Evolutionary conservation across 1,284 basidiomycete species (phyloP).

Genomic region (Ganoderma leucocontextum): DNA sequence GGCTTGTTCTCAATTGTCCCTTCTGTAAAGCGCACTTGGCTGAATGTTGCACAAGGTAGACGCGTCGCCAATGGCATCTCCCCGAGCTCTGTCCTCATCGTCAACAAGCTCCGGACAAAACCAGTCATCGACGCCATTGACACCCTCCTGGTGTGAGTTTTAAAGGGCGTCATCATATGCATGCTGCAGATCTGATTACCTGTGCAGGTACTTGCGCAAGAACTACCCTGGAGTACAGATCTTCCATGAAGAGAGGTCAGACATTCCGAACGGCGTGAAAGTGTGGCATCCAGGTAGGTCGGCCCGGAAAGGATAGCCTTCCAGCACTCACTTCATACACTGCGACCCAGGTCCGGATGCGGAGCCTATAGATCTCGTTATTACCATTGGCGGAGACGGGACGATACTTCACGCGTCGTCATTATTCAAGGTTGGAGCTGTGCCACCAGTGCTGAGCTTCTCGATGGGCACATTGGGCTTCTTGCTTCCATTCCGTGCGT

Average conservation of each 20-base stretch:
- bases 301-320: too few species aligned
- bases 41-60: slow-evolving; percentile 30
- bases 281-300: slow-evolving; percentile 67
- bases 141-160: slow-evolving; percentile 69
- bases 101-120: slow-evolving; percentile 79
- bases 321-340: neutral
- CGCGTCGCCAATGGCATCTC: slow-evolving; percentile 31
- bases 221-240: slow-evolving; percentile 78
- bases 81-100: slow-evolving; percentile 66
- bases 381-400: slow-evolving; percentile 95
- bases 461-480: slow-evolving; percentile 97
- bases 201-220: slow-evolving; percentile 64
- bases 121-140: slow-evolving; percentile 79
- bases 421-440: slow-evolving; percentile 87
- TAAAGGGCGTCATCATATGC: too few species aligned
- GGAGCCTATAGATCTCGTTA: slow-evolving; percentile 82
- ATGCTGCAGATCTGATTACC: neutral
- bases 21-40: neutral
- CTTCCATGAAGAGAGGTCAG: slow-evolving; percentile 76
- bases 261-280: slow-evolving; percentile 71
- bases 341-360: slow-evolving; percentile 52
- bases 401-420: slow-evolving; percentile 96
- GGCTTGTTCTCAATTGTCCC: neutral
- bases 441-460: slow-evolving; percentile 95
- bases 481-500: slow-evolving; percentile 91